Conservation (phyloP, 805 yeast species). For the Saccharomyces jurei region DNA sequence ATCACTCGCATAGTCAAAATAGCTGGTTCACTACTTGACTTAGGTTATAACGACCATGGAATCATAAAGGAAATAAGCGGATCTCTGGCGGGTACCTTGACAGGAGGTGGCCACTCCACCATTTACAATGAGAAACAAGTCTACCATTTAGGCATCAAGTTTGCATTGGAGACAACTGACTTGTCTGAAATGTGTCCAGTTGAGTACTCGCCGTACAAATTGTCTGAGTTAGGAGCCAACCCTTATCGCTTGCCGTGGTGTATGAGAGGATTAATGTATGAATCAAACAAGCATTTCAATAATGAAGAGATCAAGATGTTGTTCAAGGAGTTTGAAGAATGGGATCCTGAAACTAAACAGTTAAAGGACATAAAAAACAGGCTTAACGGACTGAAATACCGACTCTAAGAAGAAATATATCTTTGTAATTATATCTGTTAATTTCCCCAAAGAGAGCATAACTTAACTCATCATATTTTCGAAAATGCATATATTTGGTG, state of each 20-base stretch:
- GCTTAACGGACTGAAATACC: slow-evolving; percentile 44
- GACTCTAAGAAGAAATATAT: slow-evolving; percentile 10
- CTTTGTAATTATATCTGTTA: background rate
- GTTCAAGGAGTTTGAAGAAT: slow-evolving; percentile 63
- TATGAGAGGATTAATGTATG: slow-evolving; percentile 71
- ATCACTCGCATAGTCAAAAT: slow-evolving; percentile 65
- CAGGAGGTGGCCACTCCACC: slow-evolving; percentile 92
- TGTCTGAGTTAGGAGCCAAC: slow-evolving; percentile 62
- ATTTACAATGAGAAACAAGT: slow-evolving; percentile 81
- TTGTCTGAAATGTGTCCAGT: slow-evolving; percentile 36
- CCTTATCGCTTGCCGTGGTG: slow-evolving; percentile 92
- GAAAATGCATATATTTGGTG: background rate
- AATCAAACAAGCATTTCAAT: slow-evolving; percentile 45
- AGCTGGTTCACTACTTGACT: slow-evolving; percentile 64
- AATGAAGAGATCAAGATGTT: slow-evolving; percentile 52
- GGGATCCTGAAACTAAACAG: slow-evolving; percentile 82
- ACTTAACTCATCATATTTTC: background rate
- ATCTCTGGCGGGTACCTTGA: slow-evolving; percentile 77
- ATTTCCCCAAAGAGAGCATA: background rate
- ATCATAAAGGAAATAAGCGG: slow-evolving; percentile 76
- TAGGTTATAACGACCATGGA: slow-evolving; percentile 79
- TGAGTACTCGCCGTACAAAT: slow-evolving; percentile 40
- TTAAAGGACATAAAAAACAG: slow-evolving; percentile 79
- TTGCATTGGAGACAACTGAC: slow-evolving; percentile 67
- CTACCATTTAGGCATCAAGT: slow-evolving; percentile 68